Conservation (phyloP, 257 asterid genomes). For the Rauvolfia tetraphylla region DNA sequence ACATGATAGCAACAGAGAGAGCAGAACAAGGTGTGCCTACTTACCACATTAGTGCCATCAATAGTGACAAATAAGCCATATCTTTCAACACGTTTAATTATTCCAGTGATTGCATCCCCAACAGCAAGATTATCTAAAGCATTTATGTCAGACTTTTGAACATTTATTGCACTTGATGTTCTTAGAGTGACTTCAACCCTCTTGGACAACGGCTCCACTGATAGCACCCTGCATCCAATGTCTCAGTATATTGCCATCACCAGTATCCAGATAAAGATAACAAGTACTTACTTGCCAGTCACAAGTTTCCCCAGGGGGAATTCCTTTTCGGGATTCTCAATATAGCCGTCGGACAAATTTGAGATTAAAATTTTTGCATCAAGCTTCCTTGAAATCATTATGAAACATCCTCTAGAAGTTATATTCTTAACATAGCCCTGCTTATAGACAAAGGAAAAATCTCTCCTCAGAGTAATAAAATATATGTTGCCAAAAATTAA, state of each 20-base stretch:
- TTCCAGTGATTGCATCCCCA: conserved; percentile 76
- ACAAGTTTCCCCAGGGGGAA: conserved; percentile 83
- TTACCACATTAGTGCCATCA: conserved; percentile 67
- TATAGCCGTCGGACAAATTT: conserved; percentile 68
- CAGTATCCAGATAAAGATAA: conserved; percentile 13
- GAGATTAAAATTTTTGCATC: conserved; percentile 85
- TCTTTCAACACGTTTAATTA: conserved; percentile 71
- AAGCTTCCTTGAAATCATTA: conserved; percentile 74
- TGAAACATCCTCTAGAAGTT: conserved; percentile 79
- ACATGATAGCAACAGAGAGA: background rate
- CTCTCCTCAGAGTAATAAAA: background rate
- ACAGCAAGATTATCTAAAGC: conserved; percentile 40
- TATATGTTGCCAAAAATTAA: background rate
- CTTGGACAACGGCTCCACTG: conserved; percentile 83
- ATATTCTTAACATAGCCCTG: conserved; percentile 87
- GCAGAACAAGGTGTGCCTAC: background rate
- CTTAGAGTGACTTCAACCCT: conserved; percentile 83
- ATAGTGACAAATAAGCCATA: conserved; percentile 82
- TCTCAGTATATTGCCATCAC: conserved; percentile 28
- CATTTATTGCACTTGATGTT: conserved; percentile 45
- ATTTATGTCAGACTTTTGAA: conserved; percentile 41
- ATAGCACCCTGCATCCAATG: conserved; percentile 59
- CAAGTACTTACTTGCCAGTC: conserved; percentile 61
- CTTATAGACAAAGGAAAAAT: conserved; percentile 15
- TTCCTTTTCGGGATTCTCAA: conserved; percentile 69